Conservation (phyloP, 768 basidiomycete genomes). For the Pilatotrama ljubarskyi region DNA sequence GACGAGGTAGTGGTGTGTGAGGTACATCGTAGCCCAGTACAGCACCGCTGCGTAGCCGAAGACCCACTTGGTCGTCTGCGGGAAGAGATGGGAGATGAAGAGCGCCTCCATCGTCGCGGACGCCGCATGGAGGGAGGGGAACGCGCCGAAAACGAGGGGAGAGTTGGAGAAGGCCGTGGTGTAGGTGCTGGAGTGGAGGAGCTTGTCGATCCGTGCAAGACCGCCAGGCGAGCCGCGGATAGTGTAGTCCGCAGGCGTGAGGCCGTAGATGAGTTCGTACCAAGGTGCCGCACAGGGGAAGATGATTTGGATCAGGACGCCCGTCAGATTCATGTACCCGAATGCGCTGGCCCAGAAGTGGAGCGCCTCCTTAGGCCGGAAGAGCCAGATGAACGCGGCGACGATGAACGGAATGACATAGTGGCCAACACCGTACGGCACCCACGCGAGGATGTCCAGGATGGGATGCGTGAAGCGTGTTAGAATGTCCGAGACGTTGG, state of each 20-base stretch:
- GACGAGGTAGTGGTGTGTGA: conserved; percentile 97
- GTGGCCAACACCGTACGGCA: conserved; percentile 95
- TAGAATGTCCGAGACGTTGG: conserved; percentile 96
- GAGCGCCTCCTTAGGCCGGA: conserved; percentile 77
- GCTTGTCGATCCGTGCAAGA: conserved; percentile 84
- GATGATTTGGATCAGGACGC: conserved; percentile 84
- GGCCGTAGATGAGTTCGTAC: conserved; percentile 97
- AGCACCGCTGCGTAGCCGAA: conserved; percentile 86
- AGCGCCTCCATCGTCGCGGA: conserved; percentile 91
- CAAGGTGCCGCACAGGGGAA: conserved; percentile 94
- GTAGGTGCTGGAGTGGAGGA: conserved; percentile 79
- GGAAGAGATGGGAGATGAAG: conserved; percentile 95
- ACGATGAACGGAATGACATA: conserved; percentile 87
- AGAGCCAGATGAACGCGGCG: conserved; percentile 85
- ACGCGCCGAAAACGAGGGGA: conserved; percentile 95
- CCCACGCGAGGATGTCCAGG: conserved; percentile 92
- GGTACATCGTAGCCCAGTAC: conserved; percentile 99
- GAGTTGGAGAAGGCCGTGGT: conserved; percentile 79
- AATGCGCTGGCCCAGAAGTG: conserved; percentile 86
- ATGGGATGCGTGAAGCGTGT: conserved; percentile 92
- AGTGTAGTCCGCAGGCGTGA: conserved; percentile 90
- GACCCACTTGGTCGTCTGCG: conserved; percentile 59
- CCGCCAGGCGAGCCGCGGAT: conserved; percentile 95
- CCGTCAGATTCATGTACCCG: conserved; percentile 89
- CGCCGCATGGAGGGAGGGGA: conserved; percentile 91